Conservation (phyloP, 2,329 filamentous ascomycete species). For the Pezicula neosporulosa region DNA sequence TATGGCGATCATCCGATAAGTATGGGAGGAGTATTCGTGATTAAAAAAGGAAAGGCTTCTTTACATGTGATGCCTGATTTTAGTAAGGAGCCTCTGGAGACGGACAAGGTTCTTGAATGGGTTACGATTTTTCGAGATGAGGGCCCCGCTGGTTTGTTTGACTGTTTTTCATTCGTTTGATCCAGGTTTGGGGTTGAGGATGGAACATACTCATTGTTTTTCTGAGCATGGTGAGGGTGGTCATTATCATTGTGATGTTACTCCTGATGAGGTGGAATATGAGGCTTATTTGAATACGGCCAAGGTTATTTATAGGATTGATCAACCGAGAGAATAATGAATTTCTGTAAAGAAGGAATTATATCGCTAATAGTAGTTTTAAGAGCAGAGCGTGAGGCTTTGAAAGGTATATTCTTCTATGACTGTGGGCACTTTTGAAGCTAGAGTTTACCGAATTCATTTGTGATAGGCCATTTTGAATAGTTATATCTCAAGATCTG, state of each 20-base stretch:
- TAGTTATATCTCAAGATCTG: too few species aligned
- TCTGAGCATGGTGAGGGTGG: constrained; percentile 34
- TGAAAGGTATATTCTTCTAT: too few species aligned
- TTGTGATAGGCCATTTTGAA: too few species aligned
- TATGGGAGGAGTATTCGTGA: constrained; percentile 38
- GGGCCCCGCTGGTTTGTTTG: constrained; percentile 35
- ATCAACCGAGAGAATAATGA: constrained; percentile 12
- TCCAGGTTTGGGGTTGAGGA: constrained; percentile 32
- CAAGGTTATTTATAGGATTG: constrained; percentile 35
- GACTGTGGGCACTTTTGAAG: too few species aligned
- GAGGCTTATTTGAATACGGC: constrained; percentile 43
- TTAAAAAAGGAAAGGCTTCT: constrained; percentile 32
- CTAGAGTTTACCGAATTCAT: too few species aligned
- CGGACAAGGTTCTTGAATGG: constrained; percentile 34
- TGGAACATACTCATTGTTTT: constrained; percentile 47
- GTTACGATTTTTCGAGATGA: constrained; percentile 36
- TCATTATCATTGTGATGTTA: constrained; percentile 41
- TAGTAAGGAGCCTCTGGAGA: constrained; percentile 20
- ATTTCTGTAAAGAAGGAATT: not conserved
- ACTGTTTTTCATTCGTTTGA: constrained; percentile 39
- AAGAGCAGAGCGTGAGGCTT: too few species aligned
- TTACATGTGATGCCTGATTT: constrained; percentile 45
- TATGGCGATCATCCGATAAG: constrained; percentile 35
- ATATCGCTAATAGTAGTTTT: too few species aligned
- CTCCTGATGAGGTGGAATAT: constrained; percentile 36